These are phyloP conservation scores for Cladorrhinum sp. DNA, from an alignment of 2,329 filamentous ascomycete genomes.

Conservation along the genomic window DNA sequence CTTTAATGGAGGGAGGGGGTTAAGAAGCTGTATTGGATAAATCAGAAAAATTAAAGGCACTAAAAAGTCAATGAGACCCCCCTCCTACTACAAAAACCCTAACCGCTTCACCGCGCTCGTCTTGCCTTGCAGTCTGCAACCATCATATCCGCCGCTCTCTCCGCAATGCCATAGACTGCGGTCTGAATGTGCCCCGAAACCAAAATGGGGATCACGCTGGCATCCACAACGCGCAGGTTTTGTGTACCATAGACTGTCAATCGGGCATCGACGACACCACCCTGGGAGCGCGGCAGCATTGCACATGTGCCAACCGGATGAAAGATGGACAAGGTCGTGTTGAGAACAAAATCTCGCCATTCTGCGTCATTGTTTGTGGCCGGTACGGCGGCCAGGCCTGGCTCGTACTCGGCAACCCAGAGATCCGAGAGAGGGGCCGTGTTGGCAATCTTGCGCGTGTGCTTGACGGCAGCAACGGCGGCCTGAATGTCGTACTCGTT, in stretches of 20 bases:
- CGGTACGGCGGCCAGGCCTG: constrained; percentile 26
- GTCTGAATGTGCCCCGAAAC: constrained; percentile 23
- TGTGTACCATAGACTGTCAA: constrained; percentile 24
- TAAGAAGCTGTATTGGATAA: no score
- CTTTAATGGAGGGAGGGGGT: no score
- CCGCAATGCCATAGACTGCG: constrained; percentile 26
- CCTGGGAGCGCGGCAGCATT: constrained; percentile 27
- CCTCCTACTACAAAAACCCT: no score
- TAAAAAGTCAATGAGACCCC: no score
- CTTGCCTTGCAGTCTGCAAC: no score
- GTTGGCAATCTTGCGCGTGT: constrained; percentile 31
- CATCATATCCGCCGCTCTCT: no score
- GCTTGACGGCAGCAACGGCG: constrained; percentile 29
- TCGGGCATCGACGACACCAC: constrained; percentile 26
- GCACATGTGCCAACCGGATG: constrained; percentile 31
- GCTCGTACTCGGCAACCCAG: constrained; percentile 36
- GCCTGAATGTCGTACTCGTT: constrained; percentile 32
- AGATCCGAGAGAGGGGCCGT: constrained; percentile 33
- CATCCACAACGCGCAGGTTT: constrained; percentile 26
- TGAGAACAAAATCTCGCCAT: constrained; percentile 14
- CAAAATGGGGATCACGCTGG: constrained; percentile 21
- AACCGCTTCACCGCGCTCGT: no score
- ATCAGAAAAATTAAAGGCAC: no score
- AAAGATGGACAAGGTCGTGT: constrained; percentile 14
- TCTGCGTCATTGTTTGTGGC: constrained; percentile 18